Evolutionary conservation across 2,329 filamentous ascomycete genomes (phyloP).

Genomic region (Proliferodiscus dingleyae): DNA sequence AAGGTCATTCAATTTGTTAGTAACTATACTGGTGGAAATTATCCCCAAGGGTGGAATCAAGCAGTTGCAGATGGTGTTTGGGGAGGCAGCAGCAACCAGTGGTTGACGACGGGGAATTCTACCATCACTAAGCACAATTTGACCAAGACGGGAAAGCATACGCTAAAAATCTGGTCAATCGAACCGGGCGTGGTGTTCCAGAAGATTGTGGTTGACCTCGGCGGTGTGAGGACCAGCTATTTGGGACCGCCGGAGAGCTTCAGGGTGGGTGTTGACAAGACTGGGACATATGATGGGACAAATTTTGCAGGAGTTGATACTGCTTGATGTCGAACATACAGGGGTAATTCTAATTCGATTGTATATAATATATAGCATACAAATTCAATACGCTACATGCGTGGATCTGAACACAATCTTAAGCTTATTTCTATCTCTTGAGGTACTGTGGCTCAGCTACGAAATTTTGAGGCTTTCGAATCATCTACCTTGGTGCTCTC

Average conservation of each 20-base stretch:
- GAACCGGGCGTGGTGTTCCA: conserved; percentile 33
- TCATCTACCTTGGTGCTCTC: too few relatives aligned
- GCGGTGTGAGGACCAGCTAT: conserved; percentile 35
- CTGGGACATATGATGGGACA: conserved; percentile 1
- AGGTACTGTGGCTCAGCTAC: too few relatives aligned
- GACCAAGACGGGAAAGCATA: conserved; percentile 25
- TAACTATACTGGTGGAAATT: conserved; percentile 20
- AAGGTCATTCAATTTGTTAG: conserved; percentile 33
- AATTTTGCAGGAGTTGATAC: conserved; percentile 8
- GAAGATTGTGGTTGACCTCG: conserved; percentile 36
- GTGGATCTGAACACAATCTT: too few relatives aligned
- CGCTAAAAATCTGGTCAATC: conserved; percentile 29
- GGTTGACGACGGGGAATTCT: too few relatives aligned
- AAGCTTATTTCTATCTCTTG: too few relatives aligned
- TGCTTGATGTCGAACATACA: not conserved
- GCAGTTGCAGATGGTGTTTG: conserved; percentile 26
- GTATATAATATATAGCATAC: too few relatives aligned
- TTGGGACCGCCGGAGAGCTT: conserved; percentile 35
- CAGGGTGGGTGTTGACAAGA: conserved; percentile 5
- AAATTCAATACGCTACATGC: too few relatives aligned
- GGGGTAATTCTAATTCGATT: too few relatives aligned
- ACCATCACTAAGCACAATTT: conserved; percentile 26
- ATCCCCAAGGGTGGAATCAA: conserved; percentile 20
- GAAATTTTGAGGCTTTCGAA: too few relatives aligned
- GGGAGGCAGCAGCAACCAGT: conserved; percentile 22